Evolutionary conservation across 1,139 yeast genomes (phyloP), one percentile per base, ranked within the genome.

Genomic region (Geotrichum macrosporum): DNA sequence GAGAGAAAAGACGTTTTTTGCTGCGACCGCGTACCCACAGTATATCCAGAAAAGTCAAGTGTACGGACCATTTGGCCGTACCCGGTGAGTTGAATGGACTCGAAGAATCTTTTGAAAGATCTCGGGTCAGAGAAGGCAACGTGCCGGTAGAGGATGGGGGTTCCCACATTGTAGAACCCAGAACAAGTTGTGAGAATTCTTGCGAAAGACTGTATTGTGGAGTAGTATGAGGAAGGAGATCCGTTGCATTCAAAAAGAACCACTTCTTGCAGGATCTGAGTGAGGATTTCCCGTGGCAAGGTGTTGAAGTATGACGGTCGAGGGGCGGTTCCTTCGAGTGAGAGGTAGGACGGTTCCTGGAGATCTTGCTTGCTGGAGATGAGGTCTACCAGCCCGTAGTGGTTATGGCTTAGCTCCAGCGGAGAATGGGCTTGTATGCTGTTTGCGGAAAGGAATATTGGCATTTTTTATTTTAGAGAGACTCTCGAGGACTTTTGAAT

Each of bases 21-120:
- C 96, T 84, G 53, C 96, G 72, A 3, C 96, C 96, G 44, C 88
- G 72, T 0, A 96, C 96, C 82, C 1, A 94, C 83, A 0, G 96
- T 87, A 62, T 88, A 84, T 53, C 86, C 92, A 60, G 84, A 85
- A 60, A 88, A 88, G 67, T 88, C 96, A 58, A 88, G 75, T 50
- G 82, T 81, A 57, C 81, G 80, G 21, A 85, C 92, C 57, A 78
- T 77, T 50, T 75, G 73, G 5, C 95, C 88, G 77, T 72, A 52
- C 68, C 73, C 35, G 69, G 75, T 71, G 13, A 67, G 65, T 47
- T 70, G 67, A 40, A 86, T 70, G 48, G 85, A 79, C 43, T 67
- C 71, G 41, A 85, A 70, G 56, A 87, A 82, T 57, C 75, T 78
- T 61, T 83, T 87, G 61, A 87, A 87, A 15, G 92, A 76, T 54